Percentiles rank a stretch among this genome's conserved stretches.
Conservation (phyloP, 73 alveolate genomes). For the Paramecium sonneborni region DNA sequence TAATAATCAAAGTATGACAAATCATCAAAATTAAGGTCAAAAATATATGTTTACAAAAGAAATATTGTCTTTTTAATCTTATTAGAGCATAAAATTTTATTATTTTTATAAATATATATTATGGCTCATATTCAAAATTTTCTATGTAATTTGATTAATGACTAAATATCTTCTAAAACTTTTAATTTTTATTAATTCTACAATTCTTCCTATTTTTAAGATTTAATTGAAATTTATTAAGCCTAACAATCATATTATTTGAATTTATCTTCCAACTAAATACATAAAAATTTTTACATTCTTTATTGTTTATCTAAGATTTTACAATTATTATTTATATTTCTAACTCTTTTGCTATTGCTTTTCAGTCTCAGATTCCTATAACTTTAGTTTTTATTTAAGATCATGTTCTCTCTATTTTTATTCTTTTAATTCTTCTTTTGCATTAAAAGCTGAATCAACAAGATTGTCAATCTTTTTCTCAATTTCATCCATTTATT, state of each 20-base stretch:
- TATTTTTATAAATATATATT: not conserved
- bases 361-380: not conserved
- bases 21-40: not conserved
- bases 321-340: not conserved
- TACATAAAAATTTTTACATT: not conserved
- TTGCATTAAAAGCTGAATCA: not conserved
- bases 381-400: not conserved
- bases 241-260: not conserved
- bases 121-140: not conserved
- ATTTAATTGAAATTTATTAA: not conserved
- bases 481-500: conserved; percentile 46
- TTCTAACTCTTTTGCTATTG: not conserved
- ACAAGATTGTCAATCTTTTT: not conserved
- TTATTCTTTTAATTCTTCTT: conserved; percentile 25
- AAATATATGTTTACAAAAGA: not conserved
- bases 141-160: conserved; percentile 34
- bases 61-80: not conserved
- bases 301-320: not conserved
- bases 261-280: conserved; percentile 49
- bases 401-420: not conserved
- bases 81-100: not conserved
- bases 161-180: conserved; percentile 45
- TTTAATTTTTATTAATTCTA: conserved; percentile 1
- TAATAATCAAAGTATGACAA: not conserved
- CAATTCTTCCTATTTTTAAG: not conserved